phyloP scores from a whole-genome alignment of 306 rosid genomes.

The Betula pendula region DNA sequence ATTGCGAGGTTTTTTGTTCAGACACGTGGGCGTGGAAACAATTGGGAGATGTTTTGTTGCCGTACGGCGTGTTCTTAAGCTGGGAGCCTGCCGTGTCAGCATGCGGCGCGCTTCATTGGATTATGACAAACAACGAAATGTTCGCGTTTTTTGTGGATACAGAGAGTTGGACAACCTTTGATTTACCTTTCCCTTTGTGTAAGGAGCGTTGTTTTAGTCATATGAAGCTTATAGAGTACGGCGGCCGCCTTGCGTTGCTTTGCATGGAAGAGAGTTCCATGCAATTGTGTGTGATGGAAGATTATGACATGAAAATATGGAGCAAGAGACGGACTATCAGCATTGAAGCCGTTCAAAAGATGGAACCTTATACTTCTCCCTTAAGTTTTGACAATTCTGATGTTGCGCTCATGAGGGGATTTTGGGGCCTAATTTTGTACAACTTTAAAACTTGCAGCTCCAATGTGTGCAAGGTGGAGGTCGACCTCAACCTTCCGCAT shows the following conservation, averaged over 20 bases:
- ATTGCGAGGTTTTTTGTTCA: conserved; percentile 4
- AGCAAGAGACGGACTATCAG: neutral
- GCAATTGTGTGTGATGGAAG: neutral
- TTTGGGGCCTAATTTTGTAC: neutral
- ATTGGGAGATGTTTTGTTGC: neutral
- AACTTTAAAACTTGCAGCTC: neutral
- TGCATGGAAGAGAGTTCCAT: neutral
- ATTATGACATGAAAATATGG: neutral
- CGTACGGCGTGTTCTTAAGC: neutral
- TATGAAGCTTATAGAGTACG: neutral
- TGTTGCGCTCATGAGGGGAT: neutral
- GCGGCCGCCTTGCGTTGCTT: conserved; percentile 11
- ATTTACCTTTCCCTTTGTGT: neutral
- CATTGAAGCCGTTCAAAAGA: neutral
- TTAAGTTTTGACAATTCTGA: neutral
- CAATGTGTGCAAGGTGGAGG: too few relatives aligned
- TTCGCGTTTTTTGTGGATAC: neutral
- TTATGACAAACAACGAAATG: neutral
- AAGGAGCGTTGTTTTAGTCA: neutral
- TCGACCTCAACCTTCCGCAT: too few relatives aligned
- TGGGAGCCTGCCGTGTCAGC: neutral
- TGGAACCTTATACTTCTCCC: neutral
- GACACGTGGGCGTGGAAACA: conserved; percentile 1
- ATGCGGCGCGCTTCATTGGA: neutral
- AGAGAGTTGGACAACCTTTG: conserved; percentile 1